phyloP scores from a whole-genome alignment of 179 eudicot species.

The Heliamphora pulchella region DNA sequence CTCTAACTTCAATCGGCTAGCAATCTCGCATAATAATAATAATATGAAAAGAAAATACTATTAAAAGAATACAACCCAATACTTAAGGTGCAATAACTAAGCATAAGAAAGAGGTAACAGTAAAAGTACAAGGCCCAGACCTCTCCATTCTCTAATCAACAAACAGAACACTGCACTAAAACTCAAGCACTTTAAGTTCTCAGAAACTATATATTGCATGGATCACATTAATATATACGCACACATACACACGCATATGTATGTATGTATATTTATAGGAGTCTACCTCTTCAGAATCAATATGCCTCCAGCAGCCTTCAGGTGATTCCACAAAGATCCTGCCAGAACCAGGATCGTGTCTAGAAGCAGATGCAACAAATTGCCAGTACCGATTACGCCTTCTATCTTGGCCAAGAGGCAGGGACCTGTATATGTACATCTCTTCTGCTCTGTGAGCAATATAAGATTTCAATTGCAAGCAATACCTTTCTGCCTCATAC shows the following conservation, averaged over 20 bases:
- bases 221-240: background rate
- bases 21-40: background rate
- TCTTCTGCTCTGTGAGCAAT: conserved; percentile 91
- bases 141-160: background rate
- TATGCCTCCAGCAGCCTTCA: conserved; percentile 78
- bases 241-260: no score
- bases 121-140: background rate
- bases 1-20: background rate
- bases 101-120: background rate
- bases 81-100: background rate
- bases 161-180: background rate
- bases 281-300: conserved; percentile 79
- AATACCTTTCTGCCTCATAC: conserved; percentile 65
- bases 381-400: conserved; percentile 93
- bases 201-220: background rate
- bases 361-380: conserved; percentile 76
- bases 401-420: conserved; percentile 95
- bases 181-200: background rate
- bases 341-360: conserved; percentile 86
- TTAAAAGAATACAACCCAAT: background rate
- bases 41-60: no score
- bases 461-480: conserved; percentile 76
- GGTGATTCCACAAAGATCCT: conserved; percentile 84
- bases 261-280: background rate
- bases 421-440: conserved; percentile 77